Conservation (phyloP, 805 yeast species). For the Metschnikowia santaceciliae region DNA sequence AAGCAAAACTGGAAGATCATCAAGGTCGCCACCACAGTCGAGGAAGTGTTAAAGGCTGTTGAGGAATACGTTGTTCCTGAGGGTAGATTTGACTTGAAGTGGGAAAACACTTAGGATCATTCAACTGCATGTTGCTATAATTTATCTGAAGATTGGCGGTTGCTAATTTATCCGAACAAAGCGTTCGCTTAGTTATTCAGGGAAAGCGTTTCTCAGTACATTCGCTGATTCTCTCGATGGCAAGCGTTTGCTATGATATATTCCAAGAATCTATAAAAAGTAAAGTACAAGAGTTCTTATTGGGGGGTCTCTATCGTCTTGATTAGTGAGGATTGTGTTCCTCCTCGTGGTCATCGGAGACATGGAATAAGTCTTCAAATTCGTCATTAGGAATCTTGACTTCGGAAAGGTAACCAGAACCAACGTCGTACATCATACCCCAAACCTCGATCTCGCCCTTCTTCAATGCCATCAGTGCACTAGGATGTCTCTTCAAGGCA, state of each 20-base stretch:
- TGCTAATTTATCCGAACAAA: too few species aligned
- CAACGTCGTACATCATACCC: conserved; percentile 22
- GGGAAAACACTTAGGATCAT: conserved; percentile 41
- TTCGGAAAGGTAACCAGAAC: conserved; percentile 19
- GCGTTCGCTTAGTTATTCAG: too few species aligned
- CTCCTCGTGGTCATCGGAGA: conserved; percentile 28
- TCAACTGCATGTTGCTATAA: background rate
- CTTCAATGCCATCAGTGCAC: conserved; percentile 19
- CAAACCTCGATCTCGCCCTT: conserved; percentile 21
- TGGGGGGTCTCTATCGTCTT: background rate
- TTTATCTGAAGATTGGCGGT: background rate
- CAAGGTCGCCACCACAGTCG: conserved; percentile 62
- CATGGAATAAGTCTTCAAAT: conserved; percentile 40
- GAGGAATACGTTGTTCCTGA: conserved; percentile 62
- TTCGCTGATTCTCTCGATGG: too few species aligned
- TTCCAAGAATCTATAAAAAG: background rate
- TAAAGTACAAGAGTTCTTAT: background rate
- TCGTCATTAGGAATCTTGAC: conserved; percentile 35
- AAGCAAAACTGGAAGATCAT: conserved; percentile 63
- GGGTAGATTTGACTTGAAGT: conserved; percentile 68
- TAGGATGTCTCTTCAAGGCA: conserved; percentile 20
- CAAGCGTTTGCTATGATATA: background rate
- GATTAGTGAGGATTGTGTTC: conserved; percentile 22
- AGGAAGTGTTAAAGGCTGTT: conserved; percentile 62
- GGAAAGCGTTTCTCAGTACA: too few species aligned